phyloP scores from a whole-genome alignment of 2,329 filamentous ascomycete genomes.

The Colletotrichum shisoi region DNA sequence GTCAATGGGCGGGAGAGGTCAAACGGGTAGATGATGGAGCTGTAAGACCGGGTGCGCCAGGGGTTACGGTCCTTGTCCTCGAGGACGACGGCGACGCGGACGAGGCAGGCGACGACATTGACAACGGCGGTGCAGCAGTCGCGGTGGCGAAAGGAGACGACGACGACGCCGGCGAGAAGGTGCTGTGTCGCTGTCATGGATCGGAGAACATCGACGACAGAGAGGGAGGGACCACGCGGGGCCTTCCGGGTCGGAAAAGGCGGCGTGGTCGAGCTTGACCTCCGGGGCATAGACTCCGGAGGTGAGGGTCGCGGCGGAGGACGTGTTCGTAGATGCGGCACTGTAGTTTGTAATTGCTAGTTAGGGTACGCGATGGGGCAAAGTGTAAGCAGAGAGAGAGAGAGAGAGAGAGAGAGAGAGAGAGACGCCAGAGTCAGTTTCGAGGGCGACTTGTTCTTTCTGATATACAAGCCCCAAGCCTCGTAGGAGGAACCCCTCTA shows the following conservation, averaged over 20 bases:
- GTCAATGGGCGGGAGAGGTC: neutral
- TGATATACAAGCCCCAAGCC: neutral
- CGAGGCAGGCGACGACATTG: conserved; percentile 43
- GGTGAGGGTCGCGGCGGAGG: conserved; percentile 39
- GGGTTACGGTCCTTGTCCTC: conserved; percentile 45
- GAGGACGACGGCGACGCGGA: conserved; percentile 42
- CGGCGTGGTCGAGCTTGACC: conserved; percentile 46
- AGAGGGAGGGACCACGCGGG: conserved; percentile 15
- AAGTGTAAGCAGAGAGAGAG: neutral
- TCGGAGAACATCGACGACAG: neutral
- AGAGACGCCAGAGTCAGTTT: neutral
- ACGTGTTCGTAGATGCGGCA: conserved; percentile 45
- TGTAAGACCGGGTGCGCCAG: conserved; percentile 45
- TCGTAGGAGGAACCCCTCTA: neutral
- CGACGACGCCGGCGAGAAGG: conserved; percentile 40
- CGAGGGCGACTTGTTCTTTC: neutral
- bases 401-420: neutral
- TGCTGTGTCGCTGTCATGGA: conserved; percentile 13
- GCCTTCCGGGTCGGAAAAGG: conserved; percentile 44
- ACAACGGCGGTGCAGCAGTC: conserved; percentile 41
- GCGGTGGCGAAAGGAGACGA: conserved; percentile 43
- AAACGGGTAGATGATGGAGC: conserved; percentile 34
- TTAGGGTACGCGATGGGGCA: no score
- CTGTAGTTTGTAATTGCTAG: conserved; percentile 28
- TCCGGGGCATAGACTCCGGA: conserved; percentile 45